phyloP scores from a whole-genome alignment of 192 early-diverging fungal species.

The Rhizoclosmatium globosum region DNA sequence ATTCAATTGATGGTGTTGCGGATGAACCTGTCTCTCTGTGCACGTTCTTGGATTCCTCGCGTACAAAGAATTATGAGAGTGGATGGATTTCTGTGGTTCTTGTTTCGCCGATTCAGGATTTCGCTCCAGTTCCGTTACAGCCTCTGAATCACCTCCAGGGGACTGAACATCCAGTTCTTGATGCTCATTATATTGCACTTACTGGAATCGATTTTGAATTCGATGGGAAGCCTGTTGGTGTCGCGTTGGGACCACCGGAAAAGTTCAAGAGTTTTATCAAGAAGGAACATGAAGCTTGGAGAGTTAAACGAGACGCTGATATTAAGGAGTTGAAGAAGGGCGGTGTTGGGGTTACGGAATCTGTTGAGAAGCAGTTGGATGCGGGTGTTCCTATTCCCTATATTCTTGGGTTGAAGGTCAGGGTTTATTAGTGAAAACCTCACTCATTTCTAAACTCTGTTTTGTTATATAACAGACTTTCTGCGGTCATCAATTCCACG shows the following conservation, averaged over 20 bases:
- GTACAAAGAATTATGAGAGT: background rate
- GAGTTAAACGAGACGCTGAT: conserved; percentile 15
- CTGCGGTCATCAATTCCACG: conserved; percentile 61
- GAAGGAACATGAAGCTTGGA: conserved; percentile 22
- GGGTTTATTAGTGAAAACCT: conserved; percentile 23
- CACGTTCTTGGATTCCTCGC: background rate
- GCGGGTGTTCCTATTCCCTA: conserved; percentile 19
- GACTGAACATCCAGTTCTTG: background rate
- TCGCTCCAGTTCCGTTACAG: background rate
- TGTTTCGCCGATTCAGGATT: conserved; percentile 4
- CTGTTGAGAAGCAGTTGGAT: background rate
- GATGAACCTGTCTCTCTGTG: background rate
- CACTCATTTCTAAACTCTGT: conserved; percentile 13
- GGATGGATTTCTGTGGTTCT: background rate
- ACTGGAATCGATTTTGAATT: conserved; percentile 34
- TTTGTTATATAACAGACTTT: conserved; percentile 57
- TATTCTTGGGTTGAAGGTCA: conserved; percentile 20
- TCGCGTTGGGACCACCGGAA: background rate
- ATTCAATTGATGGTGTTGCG: background rate
- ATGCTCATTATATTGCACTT: background rate
- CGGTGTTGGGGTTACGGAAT: background rate
- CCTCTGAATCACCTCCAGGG: background rate
- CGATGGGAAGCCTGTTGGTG: background rate
- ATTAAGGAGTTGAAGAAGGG: background rate
- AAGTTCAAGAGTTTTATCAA: conserved; percentile 21